Evolutionary conservation across 2,329 filamentous ascomycete genomes (phyloP), one percentile per base, ranked within the genome.

Genomic region (Aspergillus felis): DNA sequence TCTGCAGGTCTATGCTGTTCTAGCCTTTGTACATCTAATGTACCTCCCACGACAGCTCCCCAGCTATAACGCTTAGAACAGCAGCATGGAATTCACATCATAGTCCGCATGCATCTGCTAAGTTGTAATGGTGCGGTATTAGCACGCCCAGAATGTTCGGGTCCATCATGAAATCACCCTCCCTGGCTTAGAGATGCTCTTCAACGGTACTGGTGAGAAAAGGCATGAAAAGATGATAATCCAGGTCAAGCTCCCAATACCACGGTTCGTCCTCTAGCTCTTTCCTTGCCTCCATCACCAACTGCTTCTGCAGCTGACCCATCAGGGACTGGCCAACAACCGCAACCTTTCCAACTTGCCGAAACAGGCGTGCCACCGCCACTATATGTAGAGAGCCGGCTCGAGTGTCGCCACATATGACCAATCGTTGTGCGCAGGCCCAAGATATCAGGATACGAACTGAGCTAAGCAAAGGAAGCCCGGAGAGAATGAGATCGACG

Each of bases 241-340:
- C 53, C 22, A 20, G 41, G n/a, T 27, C 24, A 9, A 55, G 24
- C 46, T 50, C 53, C 47, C 46, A 55, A 35, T 55, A 55, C 53
- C 53, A 55, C 6, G 14, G 12, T 42, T 50, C 53, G 7, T 55
- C 5, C 53, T 42, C 38, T 27, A 54, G 42, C 22, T 32, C 46
- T n/a, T 51, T 17, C 24, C 53, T 28, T 29, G 47, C 46, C 28
- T 42, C 47, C 3, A 25, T 17, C 14, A 55, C 10, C 29, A 55
- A 25, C 20, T 32, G 24, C 25, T 20, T 51, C 46, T 55, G 46
- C 22, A 10, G 12, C 14, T 22, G 9, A 32, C 14, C 22, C 8
- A 27, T 17, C 22, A 47, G 14, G 9, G 24, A 47, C 24, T 57
- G 55, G 27, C 55, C 55, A 22, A 57, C 35, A 24, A 57, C 29